phyloP scores from a whole-genome alignment of 805 yeast species.

The Wickerhamiella brachini region DNA sequence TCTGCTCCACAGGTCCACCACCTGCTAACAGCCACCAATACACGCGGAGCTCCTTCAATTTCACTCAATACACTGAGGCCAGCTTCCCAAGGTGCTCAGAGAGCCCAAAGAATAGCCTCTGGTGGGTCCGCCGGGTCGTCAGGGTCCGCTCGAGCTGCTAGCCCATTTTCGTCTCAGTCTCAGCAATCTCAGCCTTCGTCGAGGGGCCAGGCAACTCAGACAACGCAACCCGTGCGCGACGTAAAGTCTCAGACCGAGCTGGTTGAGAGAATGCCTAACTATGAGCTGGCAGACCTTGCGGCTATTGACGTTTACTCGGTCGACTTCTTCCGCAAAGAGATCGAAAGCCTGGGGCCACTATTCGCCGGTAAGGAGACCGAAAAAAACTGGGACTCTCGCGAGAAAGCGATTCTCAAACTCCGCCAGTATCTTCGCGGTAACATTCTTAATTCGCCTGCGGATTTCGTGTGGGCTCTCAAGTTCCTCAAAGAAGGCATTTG shows the following conservation, averaged over 20 bases:
- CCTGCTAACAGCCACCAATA: slow-evolving; percentile 4
- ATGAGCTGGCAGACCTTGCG: slow-evolving; percentile 29
- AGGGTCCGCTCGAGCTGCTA: background rate
- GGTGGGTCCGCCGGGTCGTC: no score
- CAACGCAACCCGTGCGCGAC: no score
- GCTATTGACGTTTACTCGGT: slow-evolving; percentile 23
- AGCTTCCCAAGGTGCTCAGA: background rate
- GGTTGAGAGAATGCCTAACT: slow-evolving; percentile 14
- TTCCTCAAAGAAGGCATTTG: slow-evolving; percentile 43
- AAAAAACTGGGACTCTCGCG: slow-evolving; percentile 69
- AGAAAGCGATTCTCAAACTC: slow-evolving; percentile 41
- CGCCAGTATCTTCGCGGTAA: slow-evolving; percentile 53
- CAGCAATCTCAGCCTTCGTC: background rate
- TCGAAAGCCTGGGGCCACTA: slow-evolving; percentile 21
- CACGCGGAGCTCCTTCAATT: background rate
- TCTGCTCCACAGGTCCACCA: background rate
- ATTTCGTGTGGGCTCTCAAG: slow-evolving; percentile 26
- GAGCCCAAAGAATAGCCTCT: no score
- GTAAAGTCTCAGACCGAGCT: background rate
- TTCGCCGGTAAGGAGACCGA: slow-evolving; percentile 77
- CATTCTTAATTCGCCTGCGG: slow-evolving; percentile 25
- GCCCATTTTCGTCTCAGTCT: background rate
- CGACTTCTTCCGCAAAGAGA: slow-evolving; percentile 20
- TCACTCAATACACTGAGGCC: background rate
- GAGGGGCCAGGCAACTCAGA: no score